These are phyloP conservation scores for Leccinum fuscescens DNA, from an alignment of 1,284 basidiomycete genomes.

Conservation along the genomic window DNA sequence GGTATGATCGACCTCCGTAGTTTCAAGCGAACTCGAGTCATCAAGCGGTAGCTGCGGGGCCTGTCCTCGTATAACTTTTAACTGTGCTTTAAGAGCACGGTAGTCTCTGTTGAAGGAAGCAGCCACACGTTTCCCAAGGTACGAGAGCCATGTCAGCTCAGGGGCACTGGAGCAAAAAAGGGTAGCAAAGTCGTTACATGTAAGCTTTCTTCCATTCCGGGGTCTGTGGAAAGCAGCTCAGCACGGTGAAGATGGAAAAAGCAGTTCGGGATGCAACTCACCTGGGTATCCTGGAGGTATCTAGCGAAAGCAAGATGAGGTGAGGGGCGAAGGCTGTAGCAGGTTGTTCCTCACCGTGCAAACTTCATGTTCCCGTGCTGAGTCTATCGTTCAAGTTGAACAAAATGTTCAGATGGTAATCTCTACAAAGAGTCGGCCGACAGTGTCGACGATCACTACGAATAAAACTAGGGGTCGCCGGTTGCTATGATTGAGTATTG, in stretches of 20 bases:
- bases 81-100: slow-evolving; percentile 68
- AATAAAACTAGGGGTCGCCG: background rate
- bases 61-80: slow-evolving; percentile 49
- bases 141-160: background rate
- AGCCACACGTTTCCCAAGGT: background rate
- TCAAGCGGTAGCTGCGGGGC: slow-evolving; percentile 23
- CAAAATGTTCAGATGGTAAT: background rate
- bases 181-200: slow-evolving; percentile 50
- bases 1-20: slow-evolving; percentile 2
- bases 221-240: slow-evolving; percentile 41
- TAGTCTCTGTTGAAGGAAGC: slow-evolving; percentile 54
- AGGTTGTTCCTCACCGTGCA: slow-evolving; percentile 41
- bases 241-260: background rate
- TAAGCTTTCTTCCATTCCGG: slow-evolving; percentile 82
- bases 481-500: background rate
- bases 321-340: background rate
- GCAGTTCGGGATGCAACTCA: slow-evolving; percentile 23
- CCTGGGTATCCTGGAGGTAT: slow-evolving; percentile 73
- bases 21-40: slow-evolving; percentile 3
- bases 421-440: background rate
- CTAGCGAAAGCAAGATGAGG: slow-evolving; percentile 30
- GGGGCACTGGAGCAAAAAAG: background rate
- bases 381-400: background rate
- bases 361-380: slow-evolving; percentile 47
- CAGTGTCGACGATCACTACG: background rate